phyloP scores from a whole-genome alignment of 164 flowering plant species.

The Aristolochia contorta region DNA sequence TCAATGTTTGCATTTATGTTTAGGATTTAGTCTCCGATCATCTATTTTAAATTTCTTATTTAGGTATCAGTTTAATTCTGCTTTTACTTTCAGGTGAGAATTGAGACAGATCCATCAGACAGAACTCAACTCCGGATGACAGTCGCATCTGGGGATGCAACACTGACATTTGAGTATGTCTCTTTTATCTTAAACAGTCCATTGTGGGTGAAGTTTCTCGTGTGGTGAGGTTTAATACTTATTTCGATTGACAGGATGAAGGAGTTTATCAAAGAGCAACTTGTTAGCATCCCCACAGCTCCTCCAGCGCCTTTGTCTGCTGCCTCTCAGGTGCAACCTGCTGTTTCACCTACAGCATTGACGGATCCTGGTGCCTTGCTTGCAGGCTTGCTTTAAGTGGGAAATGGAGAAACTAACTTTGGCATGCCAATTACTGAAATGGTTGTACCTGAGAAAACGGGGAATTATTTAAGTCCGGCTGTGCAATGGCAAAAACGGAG shows the following conservation, averaged over 20 bases:
- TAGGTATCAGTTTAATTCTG: no score
- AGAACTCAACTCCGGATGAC: conserved; percentile 97
- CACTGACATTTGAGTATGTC: conserved; percentile 79
- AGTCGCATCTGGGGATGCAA: conserved; percentile 81
- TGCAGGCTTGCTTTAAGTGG: conserved; percentile 68
- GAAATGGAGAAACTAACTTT: neutral
- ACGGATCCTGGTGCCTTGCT: conserved; percentile 88
- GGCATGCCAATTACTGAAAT: conserved; percentile 31
- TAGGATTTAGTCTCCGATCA: no score
- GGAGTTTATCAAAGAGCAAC: conserved; percentile 88
- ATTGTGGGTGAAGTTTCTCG: neutral
- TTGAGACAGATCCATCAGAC: conserved; percentile 99
- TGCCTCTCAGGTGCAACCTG: conserved; percentile 32
- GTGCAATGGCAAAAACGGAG: conserved; percentile 17
- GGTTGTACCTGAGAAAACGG: conserved; percentile 27
- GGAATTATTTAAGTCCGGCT: conserved; percentile 16
- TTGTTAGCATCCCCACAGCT: conserved; percentile 49
- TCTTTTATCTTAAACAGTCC: neutral
- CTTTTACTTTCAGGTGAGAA: conserved; percentile 45
- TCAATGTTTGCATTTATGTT: no score
- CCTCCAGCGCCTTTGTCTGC: conserved; percentile 33
- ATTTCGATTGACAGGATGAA: conserved; percentile 47
- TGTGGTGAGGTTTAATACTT: neutral
- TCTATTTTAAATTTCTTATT: no score
- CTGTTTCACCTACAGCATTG: conserved; percentile 22